These are phyloP conservation scores for Eimeria nieschulzi DNA, from an alignment of 169 alveolate species.

Conservation along the genomic window DNA sequence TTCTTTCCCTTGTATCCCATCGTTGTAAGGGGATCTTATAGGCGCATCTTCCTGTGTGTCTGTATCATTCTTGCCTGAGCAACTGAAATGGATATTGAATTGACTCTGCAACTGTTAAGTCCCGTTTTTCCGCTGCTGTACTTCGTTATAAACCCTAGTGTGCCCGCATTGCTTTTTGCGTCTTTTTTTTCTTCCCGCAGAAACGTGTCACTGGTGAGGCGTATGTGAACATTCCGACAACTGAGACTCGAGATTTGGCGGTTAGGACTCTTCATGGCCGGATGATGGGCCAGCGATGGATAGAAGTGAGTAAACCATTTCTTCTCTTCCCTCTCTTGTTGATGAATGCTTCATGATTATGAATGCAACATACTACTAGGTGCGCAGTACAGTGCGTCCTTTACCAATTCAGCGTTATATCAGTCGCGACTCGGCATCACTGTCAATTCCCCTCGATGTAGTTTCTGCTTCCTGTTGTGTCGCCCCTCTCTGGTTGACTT, in stretches of 20 bases:
- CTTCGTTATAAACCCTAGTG: too few relatives aligned
- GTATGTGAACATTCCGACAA: conserved; percentile 79
- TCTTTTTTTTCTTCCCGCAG: conserved; percentile 18
- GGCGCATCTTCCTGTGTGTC: too few relatives aligned
- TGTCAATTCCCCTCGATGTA: too few relatives aligned
- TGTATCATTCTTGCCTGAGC: too few relatives aligned
- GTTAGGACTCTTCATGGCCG: conserved; percentile 78
- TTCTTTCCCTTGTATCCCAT: conserved; percentile 31
- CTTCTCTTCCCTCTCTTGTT: background rate
- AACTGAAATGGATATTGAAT: too few relatives aligned
- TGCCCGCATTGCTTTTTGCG: background rate
- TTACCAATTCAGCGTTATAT: too few relatives aligned
- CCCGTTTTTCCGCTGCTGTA: too few relatives aligned
- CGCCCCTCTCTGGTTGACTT: background rate
- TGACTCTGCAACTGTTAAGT: too few relatives aligned
- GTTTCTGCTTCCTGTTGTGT: background rate
- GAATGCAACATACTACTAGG: too few relatives aligned
- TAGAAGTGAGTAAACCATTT: conserved; percentile 71
- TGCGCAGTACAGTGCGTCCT: too few relatives aligned
- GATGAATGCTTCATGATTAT: too few relatives aligned
- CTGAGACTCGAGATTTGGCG: conserved; percentile 73
- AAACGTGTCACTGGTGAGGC: conserved; percentile 81
- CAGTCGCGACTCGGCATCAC: too few relatives aligned
- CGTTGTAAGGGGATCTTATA: conserved; percentile 8
- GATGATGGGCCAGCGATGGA: conserved; percentile 82